Evolutionary conservation across 176 grass and related monocot species (phyloP).

Genomic region (Carex parvula): DNA sequence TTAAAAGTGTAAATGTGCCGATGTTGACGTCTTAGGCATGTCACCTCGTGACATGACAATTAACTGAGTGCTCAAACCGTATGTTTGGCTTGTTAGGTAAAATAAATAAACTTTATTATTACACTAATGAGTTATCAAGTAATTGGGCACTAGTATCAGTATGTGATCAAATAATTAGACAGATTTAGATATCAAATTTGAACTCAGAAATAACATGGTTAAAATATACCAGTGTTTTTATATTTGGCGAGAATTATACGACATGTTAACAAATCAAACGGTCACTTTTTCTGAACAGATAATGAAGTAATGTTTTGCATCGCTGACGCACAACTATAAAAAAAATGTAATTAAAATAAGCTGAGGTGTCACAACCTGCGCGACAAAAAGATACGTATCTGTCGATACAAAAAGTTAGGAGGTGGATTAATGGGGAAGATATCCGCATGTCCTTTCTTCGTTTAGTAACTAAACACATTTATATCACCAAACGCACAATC

Average conservation of each 20-base stretch:
- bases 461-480: conserved; percentile 16
- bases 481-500: not conserved
- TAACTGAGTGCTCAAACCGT: not conserved
- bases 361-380: not conserved
- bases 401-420: conserved; percentile 12
- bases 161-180: not conserved
- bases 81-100: not conserved
- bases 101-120: not conserved
- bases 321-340: not conserved
- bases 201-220: not conserved
- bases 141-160: not conserved
- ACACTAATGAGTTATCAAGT: not conserved
- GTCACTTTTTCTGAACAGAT: not conserved
- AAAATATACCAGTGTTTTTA: not conserved
- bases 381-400: not conserved
- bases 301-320: not conserved
- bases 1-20: not conserved
- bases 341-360: not conserved
- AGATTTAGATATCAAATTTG: not conserved
- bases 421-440: conserved; percentile 1
- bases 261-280: not conserved
- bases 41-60: not conserved
- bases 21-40: conserved; percentile 10
- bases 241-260: not conserved
- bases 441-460: not conserved